Base-by-base conservation (phyloP, 139 green algal species). In the Astrephomene gubernaculifera region DNA sequence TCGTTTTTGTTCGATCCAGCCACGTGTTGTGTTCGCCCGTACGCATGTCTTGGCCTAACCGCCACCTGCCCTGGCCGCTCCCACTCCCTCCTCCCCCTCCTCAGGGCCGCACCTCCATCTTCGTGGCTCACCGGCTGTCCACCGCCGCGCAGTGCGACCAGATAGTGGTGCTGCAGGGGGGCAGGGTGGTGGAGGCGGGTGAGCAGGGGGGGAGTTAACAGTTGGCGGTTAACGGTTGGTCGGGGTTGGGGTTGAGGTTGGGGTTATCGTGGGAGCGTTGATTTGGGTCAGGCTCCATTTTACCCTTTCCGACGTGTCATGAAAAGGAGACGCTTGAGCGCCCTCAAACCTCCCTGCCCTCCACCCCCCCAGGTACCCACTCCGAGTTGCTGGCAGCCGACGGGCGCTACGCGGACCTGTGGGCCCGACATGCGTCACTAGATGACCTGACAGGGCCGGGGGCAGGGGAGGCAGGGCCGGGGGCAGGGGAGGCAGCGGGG, bases 41-140 rank as follows among this genome's bases (percentile, higher is more conserved):
- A 57, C 49, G 14, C 49, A 12, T 57, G 14, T 12, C 49, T 17
- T 57, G 49, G 14, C 12, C 49, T 17, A 12, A 12, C 17, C 49
- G 49, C 49, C 49, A 57, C 49, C 49, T 57, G 49, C 49, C 12
- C 49, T 17, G 14, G 14, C 17, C 49, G 49, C 49, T 17, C 17
- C 14, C 49, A 57, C 49, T 17, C 49, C 36, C 65, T 54, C 68
- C 19, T 24, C 68, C 27, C 7, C 49, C 68, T 41, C 24, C 41
- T 22, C 81, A 87, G 53, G 95, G 95, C 1, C 92, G 97, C n/a
- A 99, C 97, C 14, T 95, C 91, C 61, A 86, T 99, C 24, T 94
- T 99, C 74, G 94, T 99, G 12, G 97, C 97, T 4, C 97, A 99
- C 90, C 93, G 97, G 7, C 93, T 99, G 25, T 96, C 92, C 68